phyloP scores from a whole-genome alignment of 2,329 filamentous ascomycete species.

The Emmonsiellopsis sp. region DNA sequence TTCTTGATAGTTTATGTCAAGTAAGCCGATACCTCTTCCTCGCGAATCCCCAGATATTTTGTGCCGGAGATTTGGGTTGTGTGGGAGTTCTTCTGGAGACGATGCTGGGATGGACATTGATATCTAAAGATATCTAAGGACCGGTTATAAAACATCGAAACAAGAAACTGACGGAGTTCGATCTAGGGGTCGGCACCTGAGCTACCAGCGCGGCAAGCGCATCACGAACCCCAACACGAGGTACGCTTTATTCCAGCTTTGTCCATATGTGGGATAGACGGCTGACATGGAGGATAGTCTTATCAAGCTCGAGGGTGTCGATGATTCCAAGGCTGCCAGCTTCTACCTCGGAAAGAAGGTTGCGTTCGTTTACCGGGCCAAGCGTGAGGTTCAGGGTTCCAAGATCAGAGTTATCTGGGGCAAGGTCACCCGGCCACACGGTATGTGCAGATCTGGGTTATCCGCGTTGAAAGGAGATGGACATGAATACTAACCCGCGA shows the following conservation, averaged over 20 bases:
- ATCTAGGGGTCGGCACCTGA: slow-evolving; percentile 88
- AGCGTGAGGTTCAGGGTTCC: slow-evolving; percentile 89
- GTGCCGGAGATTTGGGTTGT: neutral
- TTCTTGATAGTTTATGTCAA: slow-evolving; percentile 67
- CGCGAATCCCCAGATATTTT: neutral
- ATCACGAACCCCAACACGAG: slow-evolving; percentile 79
- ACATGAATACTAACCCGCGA: neutral
- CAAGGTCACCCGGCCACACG: slow-evolving; percentile 93
- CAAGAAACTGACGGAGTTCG: slow-evolving; percentile 16
- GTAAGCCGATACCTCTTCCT: slow-evolving; percentile 49
- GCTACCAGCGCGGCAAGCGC: slow-evolving; percentile 93
- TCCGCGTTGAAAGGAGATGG: neutral
- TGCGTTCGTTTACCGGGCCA: slow-evolving; percentile 95
- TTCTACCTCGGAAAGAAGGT: slow-evolving; percentile 99
- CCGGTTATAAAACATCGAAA: neutral
- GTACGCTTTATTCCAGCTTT: slow-evolving; percentile 16
- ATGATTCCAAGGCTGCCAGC: slow-evolving; percentile 76
- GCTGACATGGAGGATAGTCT: slow-evolving; percentile 46
- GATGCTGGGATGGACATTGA: neutral
- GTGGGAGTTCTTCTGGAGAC: neutral
- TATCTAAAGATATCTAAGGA: neutral
- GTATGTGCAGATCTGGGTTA: slow-evolving; percentile 43
- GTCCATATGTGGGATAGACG: neutral
- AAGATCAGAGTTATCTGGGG: slow-evolving; percentile 99
- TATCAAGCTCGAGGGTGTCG: slow-evolving; percentile 98